Evolutionary conservation across 768 basidiomycete genomes (phyloP).

Genomic region (Melanogaster broomeanus): DNA sequence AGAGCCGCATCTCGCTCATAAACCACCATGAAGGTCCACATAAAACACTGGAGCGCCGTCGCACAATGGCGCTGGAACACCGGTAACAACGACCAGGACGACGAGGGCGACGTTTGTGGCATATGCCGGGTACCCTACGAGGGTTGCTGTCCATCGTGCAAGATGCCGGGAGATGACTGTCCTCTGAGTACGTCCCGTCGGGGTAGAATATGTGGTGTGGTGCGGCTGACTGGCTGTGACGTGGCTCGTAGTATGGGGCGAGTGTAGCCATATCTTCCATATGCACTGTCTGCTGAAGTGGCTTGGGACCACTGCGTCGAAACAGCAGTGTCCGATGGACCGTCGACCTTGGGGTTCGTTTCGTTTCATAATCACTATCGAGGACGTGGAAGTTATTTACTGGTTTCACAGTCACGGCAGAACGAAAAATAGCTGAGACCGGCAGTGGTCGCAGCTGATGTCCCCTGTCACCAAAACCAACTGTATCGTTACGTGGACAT

Average conservation of each 20-base stretch:
- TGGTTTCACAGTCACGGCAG: constrained; percentile 47
- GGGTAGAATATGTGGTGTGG: neutral
- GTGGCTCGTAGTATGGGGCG: constrained; percentile 83
- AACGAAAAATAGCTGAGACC: constrained; percentile 44
- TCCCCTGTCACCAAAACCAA: too few species aligned
- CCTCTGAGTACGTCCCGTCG: constrained; percentile 67
- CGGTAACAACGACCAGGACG: constrained; percentile 36
- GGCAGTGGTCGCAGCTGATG: neutral
- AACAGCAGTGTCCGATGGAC: constrained; percentile 99
- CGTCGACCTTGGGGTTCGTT: constrained; percentile 85
- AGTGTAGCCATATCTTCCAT: constrained; percentile 97
- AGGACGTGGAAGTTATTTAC: neutral
- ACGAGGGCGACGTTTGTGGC: constrained; percentile 72
- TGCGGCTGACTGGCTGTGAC: constrained; percentile 12
- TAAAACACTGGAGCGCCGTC: constrained; percentile 87
- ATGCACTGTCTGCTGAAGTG: constrained; percentile 99
- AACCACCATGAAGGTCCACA: constrained; percentile 70
- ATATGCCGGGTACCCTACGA: constrained; percentile 93
- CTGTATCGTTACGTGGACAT: constrained; percentile 1
- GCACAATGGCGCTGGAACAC: constrained; percentile 89
- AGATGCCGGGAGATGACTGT: constrained; percentile 95
- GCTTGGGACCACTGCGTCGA: constrained; percentile 87
- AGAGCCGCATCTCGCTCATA: neutral
- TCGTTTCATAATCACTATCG: neutral
- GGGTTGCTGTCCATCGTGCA: constrained; percentile 94